Percentiles rank a stretch among this genome's conserved stretches.
phyloP scores from a whole-genome alignment of 352 stramenopile genomes.

The Pythium grandisporangium region DNA sequence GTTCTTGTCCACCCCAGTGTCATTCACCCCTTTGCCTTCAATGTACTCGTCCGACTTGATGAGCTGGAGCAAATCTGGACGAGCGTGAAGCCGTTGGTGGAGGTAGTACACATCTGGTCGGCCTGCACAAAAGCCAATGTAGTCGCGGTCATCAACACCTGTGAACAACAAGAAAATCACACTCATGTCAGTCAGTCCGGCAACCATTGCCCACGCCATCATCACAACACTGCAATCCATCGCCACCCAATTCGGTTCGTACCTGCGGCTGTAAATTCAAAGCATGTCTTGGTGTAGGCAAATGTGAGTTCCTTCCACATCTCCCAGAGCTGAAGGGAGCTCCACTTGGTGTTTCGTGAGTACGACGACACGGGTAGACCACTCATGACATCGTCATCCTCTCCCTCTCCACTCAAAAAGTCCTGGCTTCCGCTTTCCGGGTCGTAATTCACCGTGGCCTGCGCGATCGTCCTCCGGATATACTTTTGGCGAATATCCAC shows the following conservation, averaged over 20 bases:
- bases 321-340: conserved; percentile 74
- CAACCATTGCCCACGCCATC: too few species aligned
- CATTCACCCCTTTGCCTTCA: conserved; percentile 61
- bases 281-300: conserved; percentile 76
- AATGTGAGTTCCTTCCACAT: conserved; percentile 80
- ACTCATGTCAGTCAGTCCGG: conserved; percentile 12
- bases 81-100: conserved; percentile 63
- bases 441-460: conserved; percentile 9
- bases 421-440: conserved; percentile 10
- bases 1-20: conserved; percentile 22
- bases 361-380: conserved; percentile 5
- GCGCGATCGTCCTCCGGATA: conserved; percentile 32
- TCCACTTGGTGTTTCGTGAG: conserved; percentile 34
- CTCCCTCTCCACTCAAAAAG: conserved; percentile 6
- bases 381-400: background rate
- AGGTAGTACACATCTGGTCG: conserved; percentile 73
- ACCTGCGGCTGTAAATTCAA: conserved; percentile 77
- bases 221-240: too few species aligned
- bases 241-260: too few species aligned
- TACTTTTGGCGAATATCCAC: conserved; percentile 71
- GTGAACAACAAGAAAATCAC: conserved; percentile 9
- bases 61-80: conserved; percentile 61
- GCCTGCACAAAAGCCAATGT: conserved; percentile 71
- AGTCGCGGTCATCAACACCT: conserved; percentile 71
- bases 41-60: conserved; percentile 84